Evolutionary conservation across 148 eudicot genomes (phyloP), one percentile per base, ranked within the genome.

Genomic region (Simmondsia chinensis): DNA sequence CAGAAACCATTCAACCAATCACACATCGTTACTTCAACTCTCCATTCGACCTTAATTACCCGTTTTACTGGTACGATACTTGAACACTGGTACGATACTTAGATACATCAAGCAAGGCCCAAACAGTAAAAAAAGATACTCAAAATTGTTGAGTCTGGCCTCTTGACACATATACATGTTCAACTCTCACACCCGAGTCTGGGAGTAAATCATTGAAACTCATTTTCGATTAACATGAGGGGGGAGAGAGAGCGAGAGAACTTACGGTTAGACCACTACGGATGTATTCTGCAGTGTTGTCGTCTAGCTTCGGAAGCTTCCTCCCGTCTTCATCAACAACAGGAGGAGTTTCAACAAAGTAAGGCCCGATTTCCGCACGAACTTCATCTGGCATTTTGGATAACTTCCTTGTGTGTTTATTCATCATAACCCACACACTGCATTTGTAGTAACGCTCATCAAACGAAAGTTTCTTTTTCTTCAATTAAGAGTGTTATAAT

Each of bases 381-480:
- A 82, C 87, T 73, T 91, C 99, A 50, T 79, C 88, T 12, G 96
- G 99, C 70, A 91, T 72, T 72, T 87, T 91, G 20, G 99, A 64
- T 39, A 91, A 61, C 67, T 71, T 76, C 63, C 99, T 74, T 9
- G 99, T 91, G 28, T 68, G 49, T 62, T 82, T 82, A 77, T 86
- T 91, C 99, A 91, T 91, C 99, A 91, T 77, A 46, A 91, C 99
- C 78, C 81, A 82, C n/a, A 76, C 68, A 64, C 99, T 91, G 73
- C 63, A 60, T 16, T 26, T 26, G 3, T 6, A 34, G 5, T 29
- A 28, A 45, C 27, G 31, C 20, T 26, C 7, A 54, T 10, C 7
- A 33, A 4, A 11, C 1, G 16, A 3, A 8, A 44, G 35, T 19
- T 1, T 34, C 4, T 26, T 36, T 28, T 5, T 5, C 31, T 28